Conservation (phyloP, 345 rosid species). For the Salix suchowensis region DNA sequence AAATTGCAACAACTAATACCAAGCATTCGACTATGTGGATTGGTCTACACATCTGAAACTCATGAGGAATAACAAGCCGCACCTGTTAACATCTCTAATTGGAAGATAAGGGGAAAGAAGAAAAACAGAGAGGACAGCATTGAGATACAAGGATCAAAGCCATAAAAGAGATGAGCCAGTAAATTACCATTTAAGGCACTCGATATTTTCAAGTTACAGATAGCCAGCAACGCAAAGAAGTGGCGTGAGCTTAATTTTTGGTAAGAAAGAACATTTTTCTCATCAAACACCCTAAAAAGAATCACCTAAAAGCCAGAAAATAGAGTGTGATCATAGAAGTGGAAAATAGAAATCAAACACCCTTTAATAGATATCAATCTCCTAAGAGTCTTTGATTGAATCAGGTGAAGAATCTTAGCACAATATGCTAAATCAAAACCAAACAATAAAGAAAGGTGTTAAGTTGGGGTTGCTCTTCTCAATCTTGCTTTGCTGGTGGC, state of each 20-base stretch:
- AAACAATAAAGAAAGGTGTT: background rate
- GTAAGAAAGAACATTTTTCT: background rate
- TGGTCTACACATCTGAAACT: background rate
- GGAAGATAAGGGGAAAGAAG: background rate
- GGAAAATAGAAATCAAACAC: background rate
- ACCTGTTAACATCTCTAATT: background rate
- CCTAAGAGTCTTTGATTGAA: background rate
- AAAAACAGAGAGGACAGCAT: background rate
- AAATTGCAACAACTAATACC: no score
- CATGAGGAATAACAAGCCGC: background rate
- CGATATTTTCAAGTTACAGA: background rate
- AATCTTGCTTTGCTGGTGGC: no score
- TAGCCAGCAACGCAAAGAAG: background rate
- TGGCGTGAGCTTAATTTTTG: background rate
- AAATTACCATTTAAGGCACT: background rate
- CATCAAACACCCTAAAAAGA: background rate
- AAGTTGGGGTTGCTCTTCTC: no score
- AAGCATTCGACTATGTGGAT: no score
- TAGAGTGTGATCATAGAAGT: background rate
- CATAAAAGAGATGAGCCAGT: background rate
- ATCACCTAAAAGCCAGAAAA: background rate
- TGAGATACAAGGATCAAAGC: background rate
- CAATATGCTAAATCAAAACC: background rate
- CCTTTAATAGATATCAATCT: background rate
- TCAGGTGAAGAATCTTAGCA: background rate